Percentiles rank a stretch among this genome's conserved stretches.
phyloP scores from a whole-genome alignment of 495 filamentous ascomycete genomes.

The Trichoderma reesei region DNA sequence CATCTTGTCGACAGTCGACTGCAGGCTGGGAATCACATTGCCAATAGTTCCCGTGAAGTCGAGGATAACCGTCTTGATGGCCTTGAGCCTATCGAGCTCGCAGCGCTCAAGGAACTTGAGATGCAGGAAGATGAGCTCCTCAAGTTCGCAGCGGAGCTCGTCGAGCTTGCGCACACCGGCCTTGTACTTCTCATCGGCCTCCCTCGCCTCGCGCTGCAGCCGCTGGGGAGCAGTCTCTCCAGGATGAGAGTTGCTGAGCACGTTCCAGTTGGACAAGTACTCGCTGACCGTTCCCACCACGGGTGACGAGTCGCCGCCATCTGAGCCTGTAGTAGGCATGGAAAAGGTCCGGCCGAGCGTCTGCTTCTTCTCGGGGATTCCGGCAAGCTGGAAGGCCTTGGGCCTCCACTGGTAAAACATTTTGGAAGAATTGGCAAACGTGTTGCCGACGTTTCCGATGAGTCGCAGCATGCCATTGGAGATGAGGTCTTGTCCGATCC shows the following conservation, averaged over 20 bases:
- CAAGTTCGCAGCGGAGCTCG: constrained; percentile 79
- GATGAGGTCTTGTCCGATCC: constrained; percentile 88
- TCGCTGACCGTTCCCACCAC: constrained; percentile 70
- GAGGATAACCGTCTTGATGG: constrained; percentile 93
- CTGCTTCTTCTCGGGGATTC: constrained; percentile 79
- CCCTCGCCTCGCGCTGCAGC: constrained; percentile 77
- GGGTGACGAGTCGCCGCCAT: constrained; percentile 47
- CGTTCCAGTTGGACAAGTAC: constrained; percentile 84
- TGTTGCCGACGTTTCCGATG: constrained; percentile 87
- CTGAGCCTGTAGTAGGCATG: constrained; percentile 39
- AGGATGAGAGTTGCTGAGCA: constrained; percentile 72
- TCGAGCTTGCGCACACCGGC: constrained; percentile 73
- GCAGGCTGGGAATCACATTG: constrained; percentile 93
- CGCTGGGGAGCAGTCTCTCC: constrained; percentile 85
- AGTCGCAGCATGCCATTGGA: constrained; percentile 77
- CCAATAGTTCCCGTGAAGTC: constrained; percentile 97
- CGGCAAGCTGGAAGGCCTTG: constrained; percentile 78
- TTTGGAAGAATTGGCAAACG: constrained; percentile 93
- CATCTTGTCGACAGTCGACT: constrained; percentile 95
- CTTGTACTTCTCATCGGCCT: constrained; percentile 93
- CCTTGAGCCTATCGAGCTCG: constrained; percentile 90
- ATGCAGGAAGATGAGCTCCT: constrained; percentile 88
- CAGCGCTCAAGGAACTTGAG: constrained; percentile 96
- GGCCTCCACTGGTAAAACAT: constrained; percentile 96
- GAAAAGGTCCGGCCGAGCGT: constrained; percentile 62